Percentiles rank a stretch among this genome's conserved stretches.
phyloP scores from a whole-genome alignment of 2,329 filamentous ascomycete genomes.

The Hansfordia pulvinata region DNA sequence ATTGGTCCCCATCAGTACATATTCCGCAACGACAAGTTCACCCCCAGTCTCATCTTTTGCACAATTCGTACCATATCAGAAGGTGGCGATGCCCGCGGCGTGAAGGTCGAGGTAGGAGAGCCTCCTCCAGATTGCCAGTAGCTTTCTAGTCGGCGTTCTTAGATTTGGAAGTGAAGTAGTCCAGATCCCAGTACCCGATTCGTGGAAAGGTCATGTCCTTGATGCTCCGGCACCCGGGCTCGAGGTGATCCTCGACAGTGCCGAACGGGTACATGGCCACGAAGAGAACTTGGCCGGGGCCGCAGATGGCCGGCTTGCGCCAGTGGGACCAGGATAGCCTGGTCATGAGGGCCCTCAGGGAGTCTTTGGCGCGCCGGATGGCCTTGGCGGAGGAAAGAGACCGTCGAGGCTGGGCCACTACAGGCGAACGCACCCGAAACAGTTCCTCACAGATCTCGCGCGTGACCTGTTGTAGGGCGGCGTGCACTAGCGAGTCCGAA shows the following conservation, averaged over 20 bases:
- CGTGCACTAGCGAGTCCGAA: slow-evolving; percentile 13
- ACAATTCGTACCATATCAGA: no score
- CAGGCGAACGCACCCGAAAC: slow-evolving; percentile 1
- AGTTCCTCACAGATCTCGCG: slow-evolving; percentile 10
- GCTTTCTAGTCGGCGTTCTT: no score
- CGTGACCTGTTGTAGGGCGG: slow-evolving; percentile 11
- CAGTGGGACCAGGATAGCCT: slow-evolving; percentile 2
- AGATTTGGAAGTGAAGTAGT: no score
- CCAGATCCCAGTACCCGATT: no score
- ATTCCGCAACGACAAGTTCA: no score
- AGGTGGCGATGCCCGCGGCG: no score
- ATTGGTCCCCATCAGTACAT: no score
- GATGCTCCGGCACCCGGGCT: slow-evolving; percentile 1
- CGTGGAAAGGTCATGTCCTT: no score
- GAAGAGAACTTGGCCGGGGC: slow-evolving; percentile 2
- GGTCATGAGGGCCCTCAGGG: neutral
- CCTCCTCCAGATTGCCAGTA: no score
- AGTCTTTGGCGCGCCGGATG: neutral
- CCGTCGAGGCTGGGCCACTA: neutral
- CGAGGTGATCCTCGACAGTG: slow-evolving; percentile 1
- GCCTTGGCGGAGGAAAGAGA: no score
- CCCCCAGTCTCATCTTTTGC: no score
- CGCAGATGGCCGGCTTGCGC: slow-evolving; percentile 2
- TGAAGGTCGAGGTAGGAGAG: no score
- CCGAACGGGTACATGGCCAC: slow-evolving; percentile 4